Evolutionary conservation across 805 yeast species (phyloP).

Genomic region (Zygosaccharomyces gambellarensis): DNA sequence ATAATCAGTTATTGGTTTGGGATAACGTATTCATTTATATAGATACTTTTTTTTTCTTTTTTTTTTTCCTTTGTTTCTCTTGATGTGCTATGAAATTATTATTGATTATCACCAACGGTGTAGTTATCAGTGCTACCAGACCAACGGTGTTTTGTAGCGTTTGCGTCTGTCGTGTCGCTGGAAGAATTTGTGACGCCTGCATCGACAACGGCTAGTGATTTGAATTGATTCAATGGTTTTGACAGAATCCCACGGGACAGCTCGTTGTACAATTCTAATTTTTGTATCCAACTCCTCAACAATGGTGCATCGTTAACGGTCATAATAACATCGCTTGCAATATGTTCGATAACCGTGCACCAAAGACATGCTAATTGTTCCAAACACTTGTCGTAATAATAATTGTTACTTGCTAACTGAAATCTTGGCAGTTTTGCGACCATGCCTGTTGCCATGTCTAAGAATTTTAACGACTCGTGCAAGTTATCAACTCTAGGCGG

Average conservation of each 20-base stretch:
- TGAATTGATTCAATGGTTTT: conserved; percentile 27
- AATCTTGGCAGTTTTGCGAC: conserved; percentile 32
- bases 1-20: neutral
- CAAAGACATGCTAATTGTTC: conserved; percentile 34
- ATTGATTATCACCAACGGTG: conserved; percentile 3
- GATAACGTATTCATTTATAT: neutral
- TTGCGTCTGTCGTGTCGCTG: neutral
- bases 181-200: conserved; percentile 2
- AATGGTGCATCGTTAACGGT: conserved; percentile 18
- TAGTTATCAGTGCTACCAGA: conserved; percentile 2
- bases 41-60: neutral
- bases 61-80: too few relatives aligned
- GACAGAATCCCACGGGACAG: conserved; percentile 22
- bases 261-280: conserved; percentile 24
- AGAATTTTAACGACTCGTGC: conserved; percentile 26
- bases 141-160: neutral
- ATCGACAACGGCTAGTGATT: conserved; percentile 17
- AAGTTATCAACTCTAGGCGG: conserved; percentile 31
- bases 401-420: conserved; percentile 32
- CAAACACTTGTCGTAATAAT: conserved; percentile 35
- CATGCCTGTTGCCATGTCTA: conserved; percentile 30
- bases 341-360: conserved; percentile 29
- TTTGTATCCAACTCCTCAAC: conserved; percentile 20
- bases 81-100: neutral
- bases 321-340: conserved; percentile 22